Conservation (phyloP, 345 rosid species). For the Populus tremula region DNA sequence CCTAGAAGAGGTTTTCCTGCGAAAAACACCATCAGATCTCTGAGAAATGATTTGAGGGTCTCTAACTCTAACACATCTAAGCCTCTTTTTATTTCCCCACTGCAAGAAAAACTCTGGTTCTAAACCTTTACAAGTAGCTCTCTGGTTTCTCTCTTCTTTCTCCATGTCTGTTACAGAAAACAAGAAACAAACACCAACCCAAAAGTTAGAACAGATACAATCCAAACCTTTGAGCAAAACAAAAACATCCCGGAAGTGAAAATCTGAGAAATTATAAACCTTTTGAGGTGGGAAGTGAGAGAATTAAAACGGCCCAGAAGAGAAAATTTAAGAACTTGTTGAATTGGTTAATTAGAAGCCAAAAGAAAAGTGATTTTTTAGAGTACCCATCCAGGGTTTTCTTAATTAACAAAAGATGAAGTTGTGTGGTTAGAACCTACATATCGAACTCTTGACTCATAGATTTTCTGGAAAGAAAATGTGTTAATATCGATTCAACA, state of each 20-base stretch:
- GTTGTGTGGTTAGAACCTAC: not conserved
- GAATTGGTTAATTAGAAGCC: not conserved
- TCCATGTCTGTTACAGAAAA: conserved; percentile 34
- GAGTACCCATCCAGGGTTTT: not conserved
- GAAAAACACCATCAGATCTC: conserved; percentile 44
- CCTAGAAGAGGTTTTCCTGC: conserved; percentile 48
- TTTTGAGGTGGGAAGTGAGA: not conserved
- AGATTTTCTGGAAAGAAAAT: too few relatives aligned
- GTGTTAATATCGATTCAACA: not conserved
- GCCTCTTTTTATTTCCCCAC: conserved; percentile 77
- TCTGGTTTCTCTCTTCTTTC: conserved; percentile 45
- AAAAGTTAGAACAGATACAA: conserved; percentile 6
- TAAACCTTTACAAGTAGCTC: conserved; percentile 33
- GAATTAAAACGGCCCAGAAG: not conserved
- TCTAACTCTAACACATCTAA: conserved; percentile 72
- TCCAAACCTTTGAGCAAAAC: not conserved
- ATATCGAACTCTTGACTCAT: too few relatives aligned
- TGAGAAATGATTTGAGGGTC: conserved; percentile 47
- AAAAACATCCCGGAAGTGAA: conserved; percentile 1
- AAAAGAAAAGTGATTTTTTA: not conserved
- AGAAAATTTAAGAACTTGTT: not conserved
- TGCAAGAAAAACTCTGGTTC: conserved; percentile 56
- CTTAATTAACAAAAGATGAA: not conserved
- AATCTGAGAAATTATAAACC: not conserved
- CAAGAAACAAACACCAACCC: not conserved